A percentile compares a stretch with the other conserved stretches of the same genome.
Evolutionary conservation across 2,329 filamentous ascomycete species (phyloP).

Genomic region (Epichloe typhina): DNA sequence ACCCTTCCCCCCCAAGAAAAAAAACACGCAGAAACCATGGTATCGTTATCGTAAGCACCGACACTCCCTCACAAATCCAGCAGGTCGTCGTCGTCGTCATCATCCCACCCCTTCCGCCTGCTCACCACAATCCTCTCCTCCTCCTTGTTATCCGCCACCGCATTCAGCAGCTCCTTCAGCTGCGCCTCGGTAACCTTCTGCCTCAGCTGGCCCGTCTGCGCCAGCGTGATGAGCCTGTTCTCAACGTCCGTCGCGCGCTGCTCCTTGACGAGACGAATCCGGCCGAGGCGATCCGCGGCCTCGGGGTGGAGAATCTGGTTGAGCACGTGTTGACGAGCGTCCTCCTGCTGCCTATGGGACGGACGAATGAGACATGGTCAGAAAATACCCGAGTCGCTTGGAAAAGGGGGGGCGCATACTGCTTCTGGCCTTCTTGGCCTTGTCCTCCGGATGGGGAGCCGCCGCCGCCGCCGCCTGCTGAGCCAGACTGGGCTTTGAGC

Average conservation of each 20-base stretch:
- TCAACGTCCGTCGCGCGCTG: slow-evolving; percentile 82
- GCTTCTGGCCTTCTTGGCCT: slow-evolving; percentile 48
- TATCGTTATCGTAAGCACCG: background rate
- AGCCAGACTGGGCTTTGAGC: slow-evolving; percentile 61
- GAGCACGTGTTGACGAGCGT: slow-evolving; percentile 66
- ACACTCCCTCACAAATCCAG: slow-evolving; percentile 38
- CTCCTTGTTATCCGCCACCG: slow-evolving; percentile 66
- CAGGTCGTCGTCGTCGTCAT: slow-evolving; percentile 72
- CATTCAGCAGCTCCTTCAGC: slow-evolving; percentile 80
- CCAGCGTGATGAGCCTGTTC: slow-evolving; percentile 84
- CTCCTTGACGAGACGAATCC: slow-evolving; percentile 92
- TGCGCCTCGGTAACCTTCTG: slow-evolving; percentile 84
- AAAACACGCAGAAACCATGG: background rate
- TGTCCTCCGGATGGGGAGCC: slow-evolving; percentile 24
- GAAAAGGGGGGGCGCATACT: slow-evolving; percentile 14
- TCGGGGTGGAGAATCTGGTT: slow-evolving; percentile 89
- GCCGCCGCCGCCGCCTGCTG: slow-evolving; percentile 28
- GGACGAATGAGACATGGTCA: background rate
- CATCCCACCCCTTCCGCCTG: slow-evolving; percentile 71
- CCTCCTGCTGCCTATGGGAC: slow-evolving; percentile 36
- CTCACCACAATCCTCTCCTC: slow-evolving; percentile 80
- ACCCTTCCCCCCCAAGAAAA: too few relatives aligned
- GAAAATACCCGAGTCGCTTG: too few relatives aligned
- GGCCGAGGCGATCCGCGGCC: slow-evolving; percentile 81
- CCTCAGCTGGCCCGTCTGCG: slow-evolving; percentile 73